phyloP scores from a whole-genome alignment of 2,329 filamentous ascomycete genomes.

The Aciculosporium take region DNA sequence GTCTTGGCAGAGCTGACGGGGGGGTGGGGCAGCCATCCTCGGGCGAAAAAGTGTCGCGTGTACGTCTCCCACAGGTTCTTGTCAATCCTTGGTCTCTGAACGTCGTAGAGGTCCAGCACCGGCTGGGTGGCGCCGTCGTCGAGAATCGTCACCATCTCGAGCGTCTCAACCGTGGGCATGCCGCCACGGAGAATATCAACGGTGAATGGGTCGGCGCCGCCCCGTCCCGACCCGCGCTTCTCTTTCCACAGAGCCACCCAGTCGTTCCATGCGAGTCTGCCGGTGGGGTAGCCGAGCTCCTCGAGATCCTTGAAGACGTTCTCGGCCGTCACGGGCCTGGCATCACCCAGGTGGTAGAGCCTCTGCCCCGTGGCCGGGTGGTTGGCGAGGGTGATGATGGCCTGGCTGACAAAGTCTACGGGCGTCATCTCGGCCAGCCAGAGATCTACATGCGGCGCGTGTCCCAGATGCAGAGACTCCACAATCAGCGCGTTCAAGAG shows the following conservation, averaged over 20 bases:
- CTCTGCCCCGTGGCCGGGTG: slow-evolving; percentile 46
- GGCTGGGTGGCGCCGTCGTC: slow-evolving; percentile 55
- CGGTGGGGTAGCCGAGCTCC: slow-evolving; percentile 56
- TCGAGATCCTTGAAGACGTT: slow-evolving; percentile 49
- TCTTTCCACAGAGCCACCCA: slow-evolving; percentile 64
- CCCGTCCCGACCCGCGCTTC: slow-evolving; percentile 48
- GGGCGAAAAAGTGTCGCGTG: slow-evolving; percentile 63
- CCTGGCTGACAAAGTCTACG: slow-evolving; percentile 65
- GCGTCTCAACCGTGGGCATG: slow-evolving; percentile 62
- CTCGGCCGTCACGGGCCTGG: slow-evolving; percentile 51
- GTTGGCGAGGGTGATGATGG: slow-evolving; percentile 56
- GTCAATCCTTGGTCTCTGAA: slow-evolving; percentile 57
- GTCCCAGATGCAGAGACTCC: slow-evolving; percentile 60
- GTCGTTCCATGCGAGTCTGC: slow-evolving; percentile 52
- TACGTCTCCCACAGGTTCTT: slow-evolving; percentile 60
- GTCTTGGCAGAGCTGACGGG: slow-evolving; percentile 35
- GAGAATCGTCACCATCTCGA: slow-evolving; percentile 58
- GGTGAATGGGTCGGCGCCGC: slow-evolving; percentile 59
- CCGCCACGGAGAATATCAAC: slow-evolving; percentile 67
- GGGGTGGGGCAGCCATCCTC: slow-evolving; percentile 58
- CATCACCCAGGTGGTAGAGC: slow-evolving; percentile 62
- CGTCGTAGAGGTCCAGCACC: slow-evolving; percentile 33
- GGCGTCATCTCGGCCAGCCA: slow-evolving; percentile 79
- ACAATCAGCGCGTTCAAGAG: slow-evolving; percentile 62
- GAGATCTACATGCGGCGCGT: slow-evolving; percentile 53